phyloP scores from a whole-genome alignment of 768 basidiomycete species.

The Dentipellis sp. region DNA sequence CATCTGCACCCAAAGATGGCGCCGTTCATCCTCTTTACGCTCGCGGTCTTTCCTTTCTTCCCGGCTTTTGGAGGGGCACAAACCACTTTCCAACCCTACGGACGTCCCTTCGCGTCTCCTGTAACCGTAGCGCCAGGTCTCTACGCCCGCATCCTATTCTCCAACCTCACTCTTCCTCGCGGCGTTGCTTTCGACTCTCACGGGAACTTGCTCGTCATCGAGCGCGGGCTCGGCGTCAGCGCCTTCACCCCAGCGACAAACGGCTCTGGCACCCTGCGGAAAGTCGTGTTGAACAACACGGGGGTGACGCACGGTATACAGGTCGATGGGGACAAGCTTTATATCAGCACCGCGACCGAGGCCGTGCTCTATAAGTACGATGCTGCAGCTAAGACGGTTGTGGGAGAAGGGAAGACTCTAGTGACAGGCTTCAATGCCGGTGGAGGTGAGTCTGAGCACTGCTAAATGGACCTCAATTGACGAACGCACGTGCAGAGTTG shows the following conservation, averaged over 20 bases:
- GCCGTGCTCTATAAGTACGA: not conserved
- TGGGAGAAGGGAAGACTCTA: not conserved
- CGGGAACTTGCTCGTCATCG: slow-evolving; percentile 33
- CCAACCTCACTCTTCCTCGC: slow-evolving; percentile 32
- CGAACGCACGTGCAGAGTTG: not conserved
- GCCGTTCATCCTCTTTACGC: not conserved
- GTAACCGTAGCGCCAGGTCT: slow-evolving; percentile 18
- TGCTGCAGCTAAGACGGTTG: not conserved
- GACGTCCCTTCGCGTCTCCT: not conserved
- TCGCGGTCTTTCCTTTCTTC: not conserved
- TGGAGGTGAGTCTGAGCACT: not conserved
- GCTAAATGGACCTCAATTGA: not conserved
- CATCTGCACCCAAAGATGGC: not conserved
- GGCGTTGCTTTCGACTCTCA: slow-evolving; percentile 31
- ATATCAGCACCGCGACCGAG: slow-evolving; percentile 29
- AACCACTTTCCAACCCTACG: not conserved
- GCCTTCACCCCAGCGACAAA: slow-evolving; percentile 25
- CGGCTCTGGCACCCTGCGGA: slow-evolving; percentile 27
- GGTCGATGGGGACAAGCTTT: slow-evolving; percentile 25
- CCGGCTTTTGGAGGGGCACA: not conserved
- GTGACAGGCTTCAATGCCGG: not conserved
- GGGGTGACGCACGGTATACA: slow-evolving; percentile 35
- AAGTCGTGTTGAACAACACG: slow-evolving; percentile 27
- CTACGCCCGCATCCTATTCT: slow-evolving; percentile 28
- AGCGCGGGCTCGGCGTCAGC: slow-evolving; percentile 33